Percentiles rank a stretch among this genome's conserved stretches.
Evolutionary conservation across 2,329 filamentous ascomycete species (phyloP).

Genomic region (Colletotrichum neosansevieriae): DNA sequence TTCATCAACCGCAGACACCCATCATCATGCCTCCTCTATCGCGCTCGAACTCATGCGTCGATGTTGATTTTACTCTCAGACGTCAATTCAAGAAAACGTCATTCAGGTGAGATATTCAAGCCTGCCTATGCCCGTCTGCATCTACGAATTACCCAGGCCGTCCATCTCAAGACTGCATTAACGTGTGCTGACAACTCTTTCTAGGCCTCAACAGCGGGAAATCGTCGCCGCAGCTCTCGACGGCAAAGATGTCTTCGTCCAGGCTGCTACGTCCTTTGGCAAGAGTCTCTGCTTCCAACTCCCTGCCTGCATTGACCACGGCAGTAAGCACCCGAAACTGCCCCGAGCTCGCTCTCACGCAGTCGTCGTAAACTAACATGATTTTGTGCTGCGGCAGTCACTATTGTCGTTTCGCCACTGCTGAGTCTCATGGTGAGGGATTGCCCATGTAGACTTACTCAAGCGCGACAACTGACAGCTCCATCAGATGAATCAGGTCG

Average conservation of each 20-base stretch:
- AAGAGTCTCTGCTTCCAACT: slow-evolving; percentile 95
- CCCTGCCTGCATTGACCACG: slow-evolving; percentile 87
- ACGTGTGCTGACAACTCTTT: slow-evolving; percentile 49
- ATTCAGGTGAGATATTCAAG: slow-evolving; percentile 70
- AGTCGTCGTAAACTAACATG: slow-evolving; percentile 42
- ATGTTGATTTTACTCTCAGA: slow-evolving; percentile 80
- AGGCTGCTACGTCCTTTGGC: slow-evolving; percentile 90
- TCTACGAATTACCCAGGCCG: background rate
- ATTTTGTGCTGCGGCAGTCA: slow-evolving; percentile 66
- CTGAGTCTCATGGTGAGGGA: slow-evolving; percentile 83
- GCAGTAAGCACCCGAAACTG: slow-evolving; percentile 69
- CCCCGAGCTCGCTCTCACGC: slow-evolving; percentile 9
- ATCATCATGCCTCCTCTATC: slow-evolving; percentile 56
- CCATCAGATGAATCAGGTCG: slow-evolving; percentile 87
- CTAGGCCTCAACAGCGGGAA: slow-evolving; percentile 80
- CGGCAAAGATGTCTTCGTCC: slow-evolving; percentile 91
- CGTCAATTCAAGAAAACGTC: slow-evolving; percentile 78
- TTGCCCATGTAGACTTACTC: slow-evolving; percentile 18
- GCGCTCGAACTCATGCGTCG: slow-evolving; percentile 64
- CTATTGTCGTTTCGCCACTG: slow-evolving; percentile 89
- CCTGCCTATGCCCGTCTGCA: background rate
- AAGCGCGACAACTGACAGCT: slow-evolving; percentile 20
- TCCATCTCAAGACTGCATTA: background rate
- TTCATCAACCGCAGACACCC: slow-evolving; percentile 26
- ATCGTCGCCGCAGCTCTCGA: slow-evolving; percentile 86